Percentiles rank a stretch among this genome's conserved stretches.
Conservation (phyloP, 768 basidiomycete species). For the Lepiota brunneoincarnata region DNA sequence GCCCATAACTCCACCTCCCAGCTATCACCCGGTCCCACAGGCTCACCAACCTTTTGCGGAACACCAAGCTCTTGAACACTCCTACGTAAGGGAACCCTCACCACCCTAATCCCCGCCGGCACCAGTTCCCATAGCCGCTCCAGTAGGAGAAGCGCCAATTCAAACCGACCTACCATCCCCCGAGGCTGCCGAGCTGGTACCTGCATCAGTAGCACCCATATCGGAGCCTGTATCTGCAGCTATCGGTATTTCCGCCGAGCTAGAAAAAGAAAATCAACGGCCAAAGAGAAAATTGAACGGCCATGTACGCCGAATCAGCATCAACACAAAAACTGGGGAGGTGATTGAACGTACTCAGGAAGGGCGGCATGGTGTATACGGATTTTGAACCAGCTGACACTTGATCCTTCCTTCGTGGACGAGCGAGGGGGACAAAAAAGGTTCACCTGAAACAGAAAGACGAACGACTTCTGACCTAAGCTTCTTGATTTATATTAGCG, state of each 20-base stretch:
- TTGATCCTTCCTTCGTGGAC: background rate
- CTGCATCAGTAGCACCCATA: background rate
- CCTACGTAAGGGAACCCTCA: conserved; percentile 6
- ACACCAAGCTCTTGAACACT: background rate
- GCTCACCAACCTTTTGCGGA: background rate
- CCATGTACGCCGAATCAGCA: conserved; percentile 12
- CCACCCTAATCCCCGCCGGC: background rate
- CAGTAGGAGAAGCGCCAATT: background rate
- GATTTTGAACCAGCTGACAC: conserved; percentile 1
- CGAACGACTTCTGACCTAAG: background rate
- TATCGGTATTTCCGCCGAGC: background rate
- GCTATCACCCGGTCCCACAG: conserved; percentile 4
- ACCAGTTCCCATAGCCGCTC: background rate
- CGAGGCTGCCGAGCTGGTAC: background rate
- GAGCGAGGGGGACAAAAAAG: background rate
- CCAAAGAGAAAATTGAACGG: conserved; percentile 6
- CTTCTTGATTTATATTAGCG: no score
- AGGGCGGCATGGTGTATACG: conserved; percentile 11
- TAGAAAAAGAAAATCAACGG: background rate
- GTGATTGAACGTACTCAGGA: conserved; percentile 8
- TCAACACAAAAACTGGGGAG: conserved; percentile 11
- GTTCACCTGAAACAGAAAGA: background rate
- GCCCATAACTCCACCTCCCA: background rate
- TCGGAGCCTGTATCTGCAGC: background rate
- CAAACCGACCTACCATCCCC: background rate